Base-by-base conservation (phyloP, 2,329 filamentous ascomycete species). In the Pseudonectria foliicola region DNA sequence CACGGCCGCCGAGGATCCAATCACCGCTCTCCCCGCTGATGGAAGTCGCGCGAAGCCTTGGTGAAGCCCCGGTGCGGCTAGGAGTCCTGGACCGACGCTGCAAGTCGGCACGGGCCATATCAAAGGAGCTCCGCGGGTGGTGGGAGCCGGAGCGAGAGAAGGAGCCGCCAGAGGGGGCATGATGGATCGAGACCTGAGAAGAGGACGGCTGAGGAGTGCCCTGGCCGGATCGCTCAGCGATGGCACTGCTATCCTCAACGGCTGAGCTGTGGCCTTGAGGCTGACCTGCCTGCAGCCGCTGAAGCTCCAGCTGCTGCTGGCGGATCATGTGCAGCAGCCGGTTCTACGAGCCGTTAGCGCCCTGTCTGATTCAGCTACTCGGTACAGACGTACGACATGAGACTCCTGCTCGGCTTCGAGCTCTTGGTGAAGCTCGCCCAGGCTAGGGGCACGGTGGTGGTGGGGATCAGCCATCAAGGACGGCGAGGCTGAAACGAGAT, bases 351-450 rank as follows among this genome's bases (percentile, higher is more conserved):
- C 12, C 2, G 38, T 52, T 29, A 53, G 45, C 18, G 11, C 30
- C 12, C 15, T 15, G 21, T 15, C 28, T 8, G 5, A 8, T 21
- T 21, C 5, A 5, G 18, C 18, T 6, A 6, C 5, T 21, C 18
- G 18, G 8, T 21, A 21, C 18, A 5, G 18, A 61, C 74, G 33
- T 64, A 82, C 78, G 44, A 88, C 83, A 60, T 87, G 82, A 15
- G 77, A 80, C 53, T 88, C 83, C 55, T 87, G 82, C 61, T 88
- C 83, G 34, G 79, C 82, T 57, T 88, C 83, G 2, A 88, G 68
- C 59, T 87, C 81, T 54, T 88, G 83, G 48, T 88, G 82, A 27
- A 88, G 73, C 58, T 87, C 82, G 13, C 83, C 83, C 42, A 88
- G 59, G 54, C 82, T 87, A 3, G 82, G 82, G 1, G 80, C 64